Conservation (phyloP, 2,329 filamentous ascomycete genomes). For the Ambrosiella beaveri region DNA sequence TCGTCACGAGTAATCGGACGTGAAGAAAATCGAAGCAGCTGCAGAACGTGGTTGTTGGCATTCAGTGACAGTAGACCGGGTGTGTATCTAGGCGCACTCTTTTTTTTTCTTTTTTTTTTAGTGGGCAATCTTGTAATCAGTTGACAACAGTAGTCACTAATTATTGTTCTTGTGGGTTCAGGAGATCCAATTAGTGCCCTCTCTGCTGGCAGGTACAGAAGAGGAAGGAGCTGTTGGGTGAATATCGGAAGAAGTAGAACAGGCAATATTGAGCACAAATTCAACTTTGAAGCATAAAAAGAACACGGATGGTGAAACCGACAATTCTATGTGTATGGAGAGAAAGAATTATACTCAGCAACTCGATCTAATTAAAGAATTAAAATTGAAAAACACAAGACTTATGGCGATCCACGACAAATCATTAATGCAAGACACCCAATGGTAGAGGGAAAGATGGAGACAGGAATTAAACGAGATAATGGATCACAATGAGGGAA, state of each 20-base stretch:
- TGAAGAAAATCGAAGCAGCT: too few species aligned
- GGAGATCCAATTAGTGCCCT: not conserved
- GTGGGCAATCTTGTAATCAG: too few species aligned
- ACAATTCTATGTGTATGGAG: too few species aligned
- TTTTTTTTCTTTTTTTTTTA: too few species aligned
- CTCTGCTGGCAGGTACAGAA: not conserved
- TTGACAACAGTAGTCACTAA: not conserved
- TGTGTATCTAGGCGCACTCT: too few species aligned
- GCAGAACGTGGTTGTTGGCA: too few species aligned
- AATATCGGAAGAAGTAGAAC: not conserved
- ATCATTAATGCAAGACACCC: not conserved
- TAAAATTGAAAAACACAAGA: not conserved
- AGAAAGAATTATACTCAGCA: too few species aligned
- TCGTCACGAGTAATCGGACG: too few species aligned
- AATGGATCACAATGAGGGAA: not conserved
- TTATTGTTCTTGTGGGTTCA: not conserved
- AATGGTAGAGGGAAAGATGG: slow-evolving; percentile 1
- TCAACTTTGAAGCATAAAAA: too few species aligned
- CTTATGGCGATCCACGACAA: not conserved
- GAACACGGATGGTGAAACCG: too few species aligned
- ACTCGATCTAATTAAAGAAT: not conserved
- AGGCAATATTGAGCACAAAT: not conserved
- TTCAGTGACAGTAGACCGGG: too few species aligned
- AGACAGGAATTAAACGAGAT: not conserved
- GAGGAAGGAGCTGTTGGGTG: not conserved